Conservation (phyloP, 495 filamentous ascomycete genomes). For the Neurospora sp. region DNA sequence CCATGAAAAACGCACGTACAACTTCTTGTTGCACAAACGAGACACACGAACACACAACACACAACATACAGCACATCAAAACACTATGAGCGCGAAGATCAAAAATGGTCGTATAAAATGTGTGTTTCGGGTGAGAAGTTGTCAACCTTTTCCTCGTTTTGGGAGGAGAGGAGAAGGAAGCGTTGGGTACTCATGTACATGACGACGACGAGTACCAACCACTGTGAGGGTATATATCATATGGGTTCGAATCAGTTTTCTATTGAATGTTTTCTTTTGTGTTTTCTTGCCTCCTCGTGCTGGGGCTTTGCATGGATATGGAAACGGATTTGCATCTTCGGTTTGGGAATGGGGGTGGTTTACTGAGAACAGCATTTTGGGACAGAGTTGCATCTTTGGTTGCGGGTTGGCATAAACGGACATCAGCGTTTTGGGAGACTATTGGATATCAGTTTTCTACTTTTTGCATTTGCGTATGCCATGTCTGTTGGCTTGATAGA, state of each 20-base stretch:
- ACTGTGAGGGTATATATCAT: not conserved
- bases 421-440: not conserved
- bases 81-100: too few species aligned
- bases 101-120: not conserved
- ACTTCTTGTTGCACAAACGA: not conserved
- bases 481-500: not conserved
- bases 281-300: not conserved
- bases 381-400: not conserved
- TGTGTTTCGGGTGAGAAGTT: not conserved
- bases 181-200: not conserved
- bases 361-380: not conserved
- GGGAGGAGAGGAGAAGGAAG: not conserved
- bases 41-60: not conserved
- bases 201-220: not conserved
- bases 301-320: not conserved
- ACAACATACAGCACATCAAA: not conserved
- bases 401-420: not conserved
- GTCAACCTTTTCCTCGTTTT: not conserved
- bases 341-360: not conserved
- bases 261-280: not conserved
- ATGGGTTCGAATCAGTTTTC: not conserved
- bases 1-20: not conserved
- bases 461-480: not conserved
- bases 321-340: not conserved
- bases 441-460: not conserved